Conservation (phyloP, 177 flowering plant species). For the Vitis hybrid region DNA sequence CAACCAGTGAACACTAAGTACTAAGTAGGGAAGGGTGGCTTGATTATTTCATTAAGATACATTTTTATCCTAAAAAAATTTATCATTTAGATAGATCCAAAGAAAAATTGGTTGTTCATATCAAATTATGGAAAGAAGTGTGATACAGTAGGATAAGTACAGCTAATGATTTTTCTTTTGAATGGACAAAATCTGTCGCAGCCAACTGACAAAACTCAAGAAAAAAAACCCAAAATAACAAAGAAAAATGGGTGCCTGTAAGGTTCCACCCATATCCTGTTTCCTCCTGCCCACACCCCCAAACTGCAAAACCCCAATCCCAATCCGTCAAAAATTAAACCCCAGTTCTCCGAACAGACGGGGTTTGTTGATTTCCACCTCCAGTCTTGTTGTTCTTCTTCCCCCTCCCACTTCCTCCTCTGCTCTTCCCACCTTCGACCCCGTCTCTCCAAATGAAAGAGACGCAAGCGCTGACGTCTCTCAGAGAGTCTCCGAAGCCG, state of each 20-base stretch:
- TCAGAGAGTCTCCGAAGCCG: slow-evolving; percentile 41
- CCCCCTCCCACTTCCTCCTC: slow-evolving; percentile 19
- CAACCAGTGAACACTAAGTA: too few species aligned
- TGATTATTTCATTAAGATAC: too few species aligned
- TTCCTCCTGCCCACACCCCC: slow-evolving; percentile 22
- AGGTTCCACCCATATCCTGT: slow-evolving; percentile 27
- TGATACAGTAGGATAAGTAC: too few species aligned
- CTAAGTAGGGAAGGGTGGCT: too few species aligned
- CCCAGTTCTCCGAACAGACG: slow-evolving; percentile 22
- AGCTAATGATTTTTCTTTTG: too few species aligned
- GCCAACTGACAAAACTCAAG: too few species aligned
- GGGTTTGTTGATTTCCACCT: slow-evolving; percentile 24
- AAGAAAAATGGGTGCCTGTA: slow-evolving; percentile 23
- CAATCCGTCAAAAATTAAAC: slow-evolving; percentile 6
- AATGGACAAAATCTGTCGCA: too few species aligned
- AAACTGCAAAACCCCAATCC: slow-evolving; percentile 1
- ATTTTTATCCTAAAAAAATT: too few species aligned
- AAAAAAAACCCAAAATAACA: background rate
- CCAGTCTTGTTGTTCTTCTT: slow-evolving; percentile 30
- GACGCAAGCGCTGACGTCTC: slow-evolving; percentile 40
- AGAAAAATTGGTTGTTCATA: too few species aligned
- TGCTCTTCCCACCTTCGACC: slow-evolving; percentile 39
- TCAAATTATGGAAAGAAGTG: too few species aligned
- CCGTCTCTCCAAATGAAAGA: slow-evolving; percentile 43
- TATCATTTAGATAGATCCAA: too few species aligned